A percentile compares a stretch with the other conserved stretches of the same genome.
phyloP scores from a whole-genome alignment of 352 stramenopile genomes.

The Phytopythium aichiense region DNA sequence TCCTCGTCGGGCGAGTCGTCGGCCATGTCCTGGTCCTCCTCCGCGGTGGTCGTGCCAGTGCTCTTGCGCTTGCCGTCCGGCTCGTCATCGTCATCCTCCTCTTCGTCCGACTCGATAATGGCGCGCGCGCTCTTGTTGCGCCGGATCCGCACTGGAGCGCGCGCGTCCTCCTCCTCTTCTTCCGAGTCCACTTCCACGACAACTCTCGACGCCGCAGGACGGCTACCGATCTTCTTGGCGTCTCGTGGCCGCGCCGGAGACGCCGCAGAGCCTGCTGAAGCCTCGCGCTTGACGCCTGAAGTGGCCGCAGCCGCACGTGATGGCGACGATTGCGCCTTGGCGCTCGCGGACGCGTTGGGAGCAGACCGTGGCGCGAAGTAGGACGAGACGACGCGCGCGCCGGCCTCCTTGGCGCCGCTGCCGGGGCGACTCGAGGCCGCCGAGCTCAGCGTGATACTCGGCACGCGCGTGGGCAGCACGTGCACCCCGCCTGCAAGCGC shows the following conservation, averaged over 20 bases:
- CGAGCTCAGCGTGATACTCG: conserved; percentile 28
- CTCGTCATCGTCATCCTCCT: conserved; percentile 25
- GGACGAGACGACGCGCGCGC: conserved; percentile 28
- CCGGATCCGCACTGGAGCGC: conserved; percentile 26
- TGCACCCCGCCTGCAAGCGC: conserved; percentile 23
- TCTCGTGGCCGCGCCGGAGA: neutral
- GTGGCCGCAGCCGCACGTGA: neutral
- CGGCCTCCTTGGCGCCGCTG: neutral
- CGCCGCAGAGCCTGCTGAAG: neutral
- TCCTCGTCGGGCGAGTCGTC: conserved; percentile 18
- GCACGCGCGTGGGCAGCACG: conserved; percentile 25
- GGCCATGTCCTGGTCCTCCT: neutral
- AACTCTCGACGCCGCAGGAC: conserved; percentile 14
- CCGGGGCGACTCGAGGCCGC: conserved; percentile 13
- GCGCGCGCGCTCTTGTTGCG: conserved; percentile 45
- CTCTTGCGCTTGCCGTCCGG: neutral
- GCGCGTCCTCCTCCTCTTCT: conserved; percentile 39
- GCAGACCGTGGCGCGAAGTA: conserved; percentile 21
- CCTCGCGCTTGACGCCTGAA: neutral
- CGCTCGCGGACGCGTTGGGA: neutral
- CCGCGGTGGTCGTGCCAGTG: conserved; percentile 10
- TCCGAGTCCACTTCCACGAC: conserved; percentile 31
- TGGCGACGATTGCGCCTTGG: conserved; percentile 14
- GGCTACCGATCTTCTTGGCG: neutral
- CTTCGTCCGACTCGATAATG: conserved; percentile 67